Evolutionary conservation across 2,329 filamentous ascomycete genomes (phyloP).

Genomic region (Fusarium sp.): DNA sequence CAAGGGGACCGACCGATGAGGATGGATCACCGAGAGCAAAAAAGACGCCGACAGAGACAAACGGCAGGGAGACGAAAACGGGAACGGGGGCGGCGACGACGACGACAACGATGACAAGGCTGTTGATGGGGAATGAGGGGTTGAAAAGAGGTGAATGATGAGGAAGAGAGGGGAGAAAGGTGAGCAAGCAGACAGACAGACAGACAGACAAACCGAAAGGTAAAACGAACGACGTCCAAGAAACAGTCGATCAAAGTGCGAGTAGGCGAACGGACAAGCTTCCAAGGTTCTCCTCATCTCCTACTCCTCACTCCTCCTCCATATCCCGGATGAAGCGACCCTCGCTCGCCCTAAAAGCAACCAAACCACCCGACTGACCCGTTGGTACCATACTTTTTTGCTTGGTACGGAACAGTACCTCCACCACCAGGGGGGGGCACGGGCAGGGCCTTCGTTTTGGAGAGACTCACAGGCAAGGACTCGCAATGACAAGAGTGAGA

Average conservation of each 20-base stretch:
- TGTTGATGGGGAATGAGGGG: neutral
- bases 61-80: neutral
- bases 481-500: neutral
- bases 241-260: neutral
- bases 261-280: constrained; percentile 1
- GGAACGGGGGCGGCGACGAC: neutral
- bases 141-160: constrained; percentile 1
- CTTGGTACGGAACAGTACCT: constrained; percentile 3
- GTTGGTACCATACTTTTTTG: constrained; percentile 8
- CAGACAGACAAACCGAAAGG: neutral
- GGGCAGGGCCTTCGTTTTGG: neutral
- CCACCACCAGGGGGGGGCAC: constrained; percentile 19
- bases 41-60: constrained; percentile 9
- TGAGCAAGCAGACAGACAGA: neutral
- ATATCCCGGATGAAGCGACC: constrained; percentile 9
- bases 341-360: neutral
- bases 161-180: neutral
- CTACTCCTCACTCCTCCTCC: neutral
- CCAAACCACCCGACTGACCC: constrained; percentile 22
- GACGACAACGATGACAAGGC: neutral
- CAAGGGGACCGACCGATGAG: neutral
- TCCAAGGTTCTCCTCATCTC: constrained; percentile 1
- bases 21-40: constrained; percentile 25
- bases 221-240: constrained; percentile 2
- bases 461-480: neutral